phyloP scores from a whole-genome alignment of 441 rosid species.

The Pelargonium myrrhifolium region DNA sequence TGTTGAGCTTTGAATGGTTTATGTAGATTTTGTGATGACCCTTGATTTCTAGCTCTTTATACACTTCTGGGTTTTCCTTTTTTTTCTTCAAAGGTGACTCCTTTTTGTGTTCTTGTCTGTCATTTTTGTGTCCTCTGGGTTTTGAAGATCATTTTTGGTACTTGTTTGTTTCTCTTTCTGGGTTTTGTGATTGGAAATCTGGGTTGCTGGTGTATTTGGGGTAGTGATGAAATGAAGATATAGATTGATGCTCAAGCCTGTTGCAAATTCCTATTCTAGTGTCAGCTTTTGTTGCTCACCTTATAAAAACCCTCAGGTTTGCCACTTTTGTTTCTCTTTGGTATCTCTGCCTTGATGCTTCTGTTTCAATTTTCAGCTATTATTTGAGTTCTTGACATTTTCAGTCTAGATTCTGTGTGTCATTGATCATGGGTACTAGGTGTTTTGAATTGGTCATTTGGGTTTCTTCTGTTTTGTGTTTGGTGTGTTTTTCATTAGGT shows the following conservation, averaged over 20 bases:
- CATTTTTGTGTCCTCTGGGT: background rate
- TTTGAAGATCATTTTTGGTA: background rate
- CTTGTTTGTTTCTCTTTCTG: background rate
- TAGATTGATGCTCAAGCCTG: background rate
- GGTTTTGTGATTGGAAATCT: background rate
- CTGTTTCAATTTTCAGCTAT: background rate
- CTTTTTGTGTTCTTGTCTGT: background rate
- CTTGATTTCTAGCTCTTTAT: background rate
- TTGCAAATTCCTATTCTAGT: background rate
- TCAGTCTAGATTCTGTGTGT: background rate
- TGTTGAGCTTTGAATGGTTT: background rate
- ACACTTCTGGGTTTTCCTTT: background rate
- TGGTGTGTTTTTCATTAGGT: slow-evolving; percentile 34
- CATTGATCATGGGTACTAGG: slow-evolving; percentile 23
- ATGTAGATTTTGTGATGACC: no score
- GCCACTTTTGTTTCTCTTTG: background rate
- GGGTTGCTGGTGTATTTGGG: background rate
- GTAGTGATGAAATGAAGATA: no score
- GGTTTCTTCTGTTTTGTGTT: slow-evolving; percentile 28
- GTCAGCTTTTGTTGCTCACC: background rate
- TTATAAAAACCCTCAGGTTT: slow-evolving; percentile 1
- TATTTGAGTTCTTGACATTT: background rate
- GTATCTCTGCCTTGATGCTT: slow-evolving; percentile 1
- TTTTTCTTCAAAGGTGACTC: background rate
- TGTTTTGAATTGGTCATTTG: slow-evolving; percentile 23